These are phyloP conservation scores for Candida schatavii DNA, from an alignment of 805 yeast genomes.

Conservation along the genomic window DNA sequence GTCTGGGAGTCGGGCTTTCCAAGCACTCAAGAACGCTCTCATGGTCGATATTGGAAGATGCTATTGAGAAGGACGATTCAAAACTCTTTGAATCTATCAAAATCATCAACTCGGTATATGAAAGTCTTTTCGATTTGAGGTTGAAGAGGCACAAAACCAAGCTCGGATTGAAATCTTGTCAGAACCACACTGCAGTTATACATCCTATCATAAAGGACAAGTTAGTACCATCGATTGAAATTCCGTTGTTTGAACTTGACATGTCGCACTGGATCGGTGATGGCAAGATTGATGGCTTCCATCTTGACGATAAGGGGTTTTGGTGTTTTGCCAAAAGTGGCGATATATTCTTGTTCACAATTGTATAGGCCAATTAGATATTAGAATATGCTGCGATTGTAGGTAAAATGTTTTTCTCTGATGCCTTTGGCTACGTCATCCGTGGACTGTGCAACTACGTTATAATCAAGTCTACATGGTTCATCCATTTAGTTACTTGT, in stretches of 20 bases:
- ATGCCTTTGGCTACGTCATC: too few relatives aligned
- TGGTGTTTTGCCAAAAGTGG: conserved; percentile 42
- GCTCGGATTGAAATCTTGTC: conserved; percentile 9
- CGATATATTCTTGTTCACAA: conserved; percentile 34
- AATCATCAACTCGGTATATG: conserved; percentile 30
- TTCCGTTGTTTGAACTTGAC: conserved; percentile 33
- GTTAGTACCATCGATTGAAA: conserved; percentile 36
- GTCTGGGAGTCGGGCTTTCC: background rate
- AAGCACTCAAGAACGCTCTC: background rate
- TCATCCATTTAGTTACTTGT: background rate
- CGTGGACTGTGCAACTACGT: too few relatives aligned
- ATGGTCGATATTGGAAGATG: background rate
- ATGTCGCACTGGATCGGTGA: conserved; percentile 29
- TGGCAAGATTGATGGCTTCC: conserved; percentile 34
- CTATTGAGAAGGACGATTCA: background rate
- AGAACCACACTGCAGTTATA: conserved; percentile 21
- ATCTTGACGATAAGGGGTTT: conserved; percentile 24
- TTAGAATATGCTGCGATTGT: too few relatives aligned
- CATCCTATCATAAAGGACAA: conserved; percentile 38
- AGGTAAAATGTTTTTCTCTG: too few relatives aligned
- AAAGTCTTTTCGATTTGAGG: conserved; percentile 33
- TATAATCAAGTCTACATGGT: too few relatives aligned
- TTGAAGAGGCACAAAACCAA: conserved; percentile 29
- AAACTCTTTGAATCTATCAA: conserved; percentile 11
- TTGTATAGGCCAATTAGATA: conserved; percentile 10